These are phyloP conservation scores for Zalaria obscura DNA, from an alignment of 2,329 filamentous ascomycete species.

Conservation along the genomic window DNA sequence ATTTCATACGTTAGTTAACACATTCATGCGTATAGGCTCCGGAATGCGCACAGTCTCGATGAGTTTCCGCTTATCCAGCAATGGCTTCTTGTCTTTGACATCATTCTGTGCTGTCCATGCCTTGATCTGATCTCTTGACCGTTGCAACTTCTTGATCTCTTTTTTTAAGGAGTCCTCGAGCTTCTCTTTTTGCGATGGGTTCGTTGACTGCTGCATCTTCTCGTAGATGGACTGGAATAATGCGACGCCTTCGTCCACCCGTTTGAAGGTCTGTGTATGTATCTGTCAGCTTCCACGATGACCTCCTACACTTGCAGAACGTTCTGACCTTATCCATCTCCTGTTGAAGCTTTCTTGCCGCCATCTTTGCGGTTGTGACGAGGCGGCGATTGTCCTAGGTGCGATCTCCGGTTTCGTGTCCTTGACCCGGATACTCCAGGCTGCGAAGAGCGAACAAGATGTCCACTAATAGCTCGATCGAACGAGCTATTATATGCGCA, in stretches of 20 bases:
- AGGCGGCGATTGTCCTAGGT: too few species aligned
- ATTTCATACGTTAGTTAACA: conserved; percentile 22
- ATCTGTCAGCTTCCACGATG: too few species aligned
- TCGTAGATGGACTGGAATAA: conserved; percentile 94
- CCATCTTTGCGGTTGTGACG: conserved; percentile 46
- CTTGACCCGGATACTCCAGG: too few species aligned
- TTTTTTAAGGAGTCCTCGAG: conserved; percentile 95
- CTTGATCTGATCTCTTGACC: conserved; percentile 96
- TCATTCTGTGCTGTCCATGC: conserved; percentile 98
- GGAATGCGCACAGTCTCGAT: conserved; percentile 74
- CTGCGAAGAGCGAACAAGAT: too few species aligned
- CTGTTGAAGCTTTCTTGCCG: conserved; percentile 88
- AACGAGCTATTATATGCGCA: too few species aligned
- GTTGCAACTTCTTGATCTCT: conserved; percentile 98
- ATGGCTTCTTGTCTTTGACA: conserved; percentile 96
- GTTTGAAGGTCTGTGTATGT: conserved; percentile 57
- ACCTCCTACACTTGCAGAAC: too few species aligned
- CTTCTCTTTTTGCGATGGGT: conserved; percentile 94
- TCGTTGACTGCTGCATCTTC: conserved; percentile 87
- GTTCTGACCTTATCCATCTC: conserved; percentile 83
- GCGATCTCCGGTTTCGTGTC: too few species aligned
- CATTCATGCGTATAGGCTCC: conserved; percentile 1
- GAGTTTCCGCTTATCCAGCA: conserved; percentile 84
- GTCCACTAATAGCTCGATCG: too few species aligned
- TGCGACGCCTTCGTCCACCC: conserved; percentile 81